Conservation (phyloP, 441 rosid genomes). For the Sinapis alba region DNA sequence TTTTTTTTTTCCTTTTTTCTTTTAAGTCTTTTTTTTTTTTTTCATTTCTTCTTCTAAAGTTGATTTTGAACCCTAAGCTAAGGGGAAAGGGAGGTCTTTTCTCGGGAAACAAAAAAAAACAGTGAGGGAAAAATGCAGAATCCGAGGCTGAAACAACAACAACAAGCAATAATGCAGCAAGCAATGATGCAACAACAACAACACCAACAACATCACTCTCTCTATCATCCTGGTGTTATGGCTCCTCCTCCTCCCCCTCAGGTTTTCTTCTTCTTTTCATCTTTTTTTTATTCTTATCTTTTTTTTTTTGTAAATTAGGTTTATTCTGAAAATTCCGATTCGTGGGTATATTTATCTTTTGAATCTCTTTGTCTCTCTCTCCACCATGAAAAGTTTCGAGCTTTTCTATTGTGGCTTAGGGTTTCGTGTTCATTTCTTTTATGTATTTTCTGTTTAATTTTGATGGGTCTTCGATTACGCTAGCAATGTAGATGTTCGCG, state of each 20-base stretch:
- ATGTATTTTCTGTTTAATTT: neutral
- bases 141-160: conserved; percentile 68
- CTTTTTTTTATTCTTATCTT: too few species aligned
- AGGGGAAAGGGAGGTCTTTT: neutral
- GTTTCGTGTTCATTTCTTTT: conserved; percentile 13
- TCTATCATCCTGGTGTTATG: conserved; percentile 53
- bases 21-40: too few species aligned
- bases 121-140: conserved; percentile 58
- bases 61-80: conserved; percentile 36
- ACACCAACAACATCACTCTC: conserved; percentile 79
- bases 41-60: conserved; percentile 11
- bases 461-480: conserved; percentile 12
- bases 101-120: too few species aligned
- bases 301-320: neutral
- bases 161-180: conserved; percentile 49
- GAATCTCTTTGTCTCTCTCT: neutral
- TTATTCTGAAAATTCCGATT: neutral
- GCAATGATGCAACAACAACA: conserved; percentile 55
- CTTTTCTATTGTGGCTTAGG: conserved; percentile 6
- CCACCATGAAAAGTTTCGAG: conserved; percentile 6
- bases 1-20: too few species aligned
- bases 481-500: neutral
- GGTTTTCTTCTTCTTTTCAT: too few species aligned
- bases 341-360: neutral
- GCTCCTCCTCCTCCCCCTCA: conserved; percentile 51